Evolutionary conservation across 1,284 basidiomycete species (phyloP).

Genomic region (Rhodotorula sp.): DNA sequence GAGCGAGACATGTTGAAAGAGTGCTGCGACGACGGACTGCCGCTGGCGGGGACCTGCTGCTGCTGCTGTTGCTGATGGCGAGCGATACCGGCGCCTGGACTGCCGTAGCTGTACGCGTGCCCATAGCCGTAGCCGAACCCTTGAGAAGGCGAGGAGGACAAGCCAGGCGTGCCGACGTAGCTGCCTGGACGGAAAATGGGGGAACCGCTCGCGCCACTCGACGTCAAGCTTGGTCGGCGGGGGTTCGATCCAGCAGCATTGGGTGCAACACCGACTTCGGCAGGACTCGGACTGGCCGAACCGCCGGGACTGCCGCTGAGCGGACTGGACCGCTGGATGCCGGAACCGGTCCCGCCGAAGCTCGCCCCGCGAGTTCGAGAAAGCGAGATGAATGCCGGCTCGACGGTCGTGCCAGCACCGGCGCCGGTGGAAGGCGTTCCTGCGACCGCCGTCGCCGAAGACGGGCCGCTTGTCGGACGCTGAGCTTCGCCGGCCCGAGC

Average conservation of each 20-base stretch:
- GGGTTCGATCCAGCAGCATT: neutral
- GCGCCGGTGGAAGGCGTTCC: neutral
- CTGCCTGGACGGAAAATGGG: conserved; percentile 36
- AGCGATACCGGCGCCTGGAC: conserved; percentile 1
- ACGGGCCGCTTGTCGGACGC: neutral
- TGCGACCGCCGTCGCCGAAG: conserved; percentile 7
- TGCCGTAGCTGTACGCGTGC: conserved; percentile 1
- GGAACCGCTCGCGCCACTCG: conserved; percentile 5
- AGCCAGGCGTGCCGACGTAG: conserved; percentile 20
- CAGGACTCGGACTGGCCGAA: neutral
- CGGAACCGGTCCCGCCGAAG: neutral
- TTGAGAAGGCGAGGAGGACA: conserved; percentile 12
- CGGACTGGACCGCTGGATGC: conserved; percentile 18
- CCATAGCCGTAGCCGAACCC: conserved; percentile 3
- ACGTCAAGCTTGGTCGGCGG: conserved; percentile 3
- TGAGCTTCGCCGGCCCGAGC: too few relatives aligned
- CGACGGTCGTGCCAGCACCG: conserved; percentile 11
- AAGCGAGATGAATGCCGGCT: conserved; percentile 38
- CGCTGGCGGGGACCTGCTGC: neutral
- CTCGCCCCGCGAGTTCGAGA: conserved; percentile 23
- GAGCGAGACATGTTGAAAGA: conserved; percentile 12
- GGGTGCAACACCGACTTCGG: neutral
- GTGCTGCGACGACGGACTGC: neutral
- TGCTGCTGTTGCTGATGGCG: conserved; percentile 8
- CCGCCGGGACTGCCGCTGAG: neutral